Evolutionary conservation across 768 basidiomycete genomes (phyloP).

Genomic region (Mycena venus): DNA sequence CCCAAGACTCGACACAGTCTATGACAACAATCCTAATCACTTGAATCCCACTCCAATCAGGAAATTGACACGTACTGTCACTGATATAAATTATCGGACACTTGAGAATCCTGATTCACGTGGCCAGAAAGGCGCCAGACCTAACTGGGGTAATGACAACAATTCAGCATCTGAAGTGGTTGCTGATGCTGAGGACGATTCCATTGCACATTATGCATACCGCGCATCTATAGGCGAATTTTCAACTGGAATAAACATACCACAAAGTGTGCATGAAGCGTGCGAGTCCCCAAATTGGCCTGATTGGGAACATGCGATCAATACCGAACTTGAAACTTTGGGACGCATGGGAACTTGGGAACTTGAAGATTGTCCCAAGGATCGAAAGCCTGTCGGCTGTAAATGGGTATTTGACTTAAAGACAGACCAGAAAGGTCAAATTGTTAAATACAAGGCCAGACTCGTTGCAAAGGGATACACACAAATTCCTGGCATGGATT

Average conservation of each 20-base stretch:
- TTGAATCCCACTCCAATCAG: neutral
- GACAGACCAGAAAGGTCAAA: no score
- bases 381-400: no score
- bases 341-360: no score
- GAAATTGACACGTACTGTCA: slow-evolving; percentile 2
- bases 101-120: neutral
- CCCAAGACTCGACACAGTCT: neutral
- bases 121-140: neutral
- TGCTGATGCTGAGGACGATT: neutral
- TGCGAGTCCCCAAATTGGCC: no score
- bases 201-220: neutral
- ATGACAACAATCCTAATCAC: neutral
- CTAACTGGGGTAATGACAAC: neutral
- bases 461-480: slow-evolving; percentile 2
- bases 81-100: neutral
- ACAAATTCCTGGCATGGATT: slow-evolving; percentile 6
- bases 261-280: no score
- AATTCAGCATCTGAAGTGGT: neutral
- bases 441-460: slow-evolving; percentile 5
- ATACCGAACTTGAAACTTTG: no score
- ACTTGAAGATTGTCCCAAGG: no score
- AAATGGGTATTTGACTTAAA: no score
- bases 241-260: neutral
- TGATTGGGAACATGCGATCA: no score
- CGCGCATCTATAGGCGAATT: slow-evolving; percentile 1